Base-by-base conservation (phyloP, 768 basidiomycete genomes). In the Steccherinum ochraceum region DNA sequence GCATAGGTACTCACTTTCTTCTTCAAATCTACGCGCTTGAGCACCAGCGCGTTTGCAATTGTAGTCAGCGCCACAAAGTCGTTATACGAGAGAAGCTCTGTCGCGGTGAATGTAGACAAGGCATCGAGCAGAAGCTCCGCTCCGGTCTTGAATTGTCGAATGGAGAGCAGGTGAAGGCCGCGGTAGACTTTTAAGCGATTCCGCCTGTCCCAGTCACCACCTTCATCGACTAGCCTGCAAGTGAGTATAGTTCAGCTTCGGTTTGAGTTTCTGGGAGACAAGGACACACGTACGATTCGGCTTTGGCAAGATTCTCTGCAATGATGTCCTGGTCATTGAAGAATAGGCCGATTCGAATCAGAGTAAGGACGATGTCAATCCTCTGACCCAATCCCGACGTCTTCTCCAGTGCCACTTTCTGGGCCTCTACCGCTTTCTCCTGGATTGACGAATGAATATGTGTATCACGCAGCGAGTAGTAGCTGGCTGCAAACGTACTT, bases 151-250 rank as follows among this genome's bases (percentile, higher is more conserved):
- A 97, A 97, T 61, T 94, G 85, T n/a, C 95, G 86, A 54, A 90
- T 86, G 24, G 90, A 87, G 25, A 94, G 70, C 41, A 86, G 73
- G 62, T 95, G 88, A 0, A 96, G 72, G 45, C 87, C 94, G 46
- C 82, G 81, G 72, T 98, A 99, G 40, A 97, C 95, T 69, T 99
- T 99, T 60, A 97, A 80, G 42, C 95, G 81, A 67, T 97, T 99
- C 35, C 93, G 81, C 49, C 95, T 76, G 66, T 99, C 95, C 95
- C 95, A 99, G 70, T 99, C 95, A 42, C 95, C 95, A 0, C 95
- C 95, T 65, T 92, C 80, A 59, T 97, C 93, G 49, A 96, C 88
- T 40, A 96, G 74, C 50, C 91, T 93, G 62, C 18, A 40, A 16
- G 30, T 35, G 16, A 35, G 30, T 35, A 35, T 35, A 35, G n/a